These are phyloP conservation scores for Oxytropis ochrocephala DNA, from an alignment of 306 rosid genomes.

Conservation along the genomic window DNA sequence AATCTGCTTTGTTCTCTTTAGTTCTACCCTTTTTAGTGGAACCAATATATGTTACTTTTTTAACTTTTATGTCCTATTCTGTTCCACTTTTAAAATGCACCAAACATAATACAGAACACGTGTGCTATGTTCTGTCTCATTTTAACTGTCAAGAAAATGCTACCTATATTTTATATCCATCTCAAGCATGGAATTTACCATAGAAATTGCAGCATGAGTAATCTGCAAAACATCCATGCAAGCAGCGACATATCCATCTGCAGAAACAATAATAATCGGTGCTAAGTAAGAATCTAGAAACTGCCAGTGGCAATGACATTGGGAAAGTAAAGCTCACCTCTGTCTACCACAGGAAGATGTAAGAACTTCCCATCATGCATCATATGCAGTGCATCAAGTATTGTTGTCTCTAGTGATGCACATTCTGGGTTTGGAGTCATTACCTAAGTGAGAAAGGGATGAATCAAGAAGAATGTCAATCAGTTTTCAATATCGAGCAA, in stretches of 20 bases:
- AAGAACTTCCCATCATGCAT: slow-evolving; percentile 95
- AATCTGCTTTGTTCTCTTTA: not conserved
- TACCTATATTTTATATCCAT: not conserved
- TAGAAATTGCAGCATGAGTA: slow-evolving; percentile 82
- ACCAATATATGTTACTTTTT: not conserved
- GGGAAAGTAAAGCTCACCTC: slow-evolving; percentile 47
- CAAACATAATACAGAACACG: not conserved
- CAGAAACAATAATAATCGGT: slow-evolving; percentile 23
- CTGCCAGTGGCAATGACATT: not conserved
- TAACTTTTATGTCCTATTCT: not conserved
- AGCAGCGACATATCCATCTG: slow-evolving; percentile 73
- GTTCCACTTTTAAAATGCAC: not conserved
- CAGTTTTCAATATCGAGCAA: slow-evolving; percentile 14
- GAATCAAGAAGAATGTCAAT: slow-evolving; percentile 5
- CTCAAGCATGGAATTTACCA: slow-evolving; percentile 48
- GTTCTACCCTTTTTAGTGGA: not conserved
- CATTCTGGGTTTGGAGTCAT: slow-evolving; percentile 95
- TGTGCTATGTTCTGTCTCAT: not conserved
- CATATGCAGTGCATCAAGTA: slow-evolving; percentile 83
- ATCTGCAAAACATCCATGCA: slow-evolving; percentile 93
- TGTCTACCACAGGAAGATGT: slow-evolving; percentile 92
- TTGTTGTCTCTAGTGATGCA: slow-evolving; percentile 75
- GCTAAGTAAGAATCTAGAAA: slow-evolving; percentile 4
- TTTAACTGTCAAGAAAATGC: not conserved
- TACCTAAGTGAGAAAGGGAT: slow-evolving; percentile 43